Evolutionary conservation across 306 rosid species (phyloP).

Genomic region (Cicer chorassanicum): DNA sequence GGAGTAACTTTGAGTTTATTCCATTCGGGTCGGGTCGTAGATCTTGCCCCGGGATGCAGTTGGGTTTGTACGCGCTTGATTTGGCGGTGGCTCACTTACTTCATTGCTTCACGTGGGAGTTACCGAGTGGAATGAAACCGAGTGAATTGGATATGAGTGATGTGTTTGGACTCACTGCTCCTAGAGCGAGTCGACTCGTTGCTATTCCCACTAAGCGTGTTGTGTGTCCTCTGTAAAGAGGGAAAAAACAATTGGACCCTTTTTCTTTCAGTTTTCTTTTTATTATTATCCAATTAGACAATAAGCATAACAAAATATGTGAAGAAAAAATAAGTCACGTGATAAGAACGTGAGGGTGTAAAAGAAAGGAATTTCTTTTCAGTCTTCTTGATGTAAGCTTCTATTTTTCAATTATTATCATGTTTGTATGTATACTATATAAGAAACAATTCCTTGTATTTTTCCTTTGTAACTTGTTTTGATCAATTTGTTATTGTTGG

Average conservation of each 20-base stretch:
- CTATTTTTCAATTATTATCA: background rate
- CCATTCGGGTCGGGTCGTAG: conserved; percentile 95
- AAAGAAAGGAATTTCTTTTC: background rate
- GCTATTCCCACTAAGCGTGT: conserved; percentile 76
- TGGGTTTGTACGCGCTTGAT: conserved; percentile 78
- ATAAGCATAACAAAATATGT: background rate
- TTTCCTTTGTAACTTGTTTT: background rate
- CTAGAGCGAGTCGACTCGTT: conserved; percentile 73
- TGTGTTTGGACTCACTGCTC: conserved; percentile 92
- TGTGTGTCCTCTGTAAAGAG: conserved; percentile 47
- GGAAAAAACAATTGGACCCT: background rate
- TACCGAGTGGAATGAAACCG: conserved; percentile 82
- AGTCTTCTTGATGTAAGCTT: conserved; percentile 4
- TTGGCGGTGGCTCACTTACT: conserved; percentile 74
- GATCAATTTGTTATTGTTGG: background rate
- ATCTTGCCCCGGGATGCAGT: conserved; percentile 93
- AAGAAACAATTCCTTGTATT: background rate
- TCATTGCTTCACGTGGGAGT: conserved; percentile 85
- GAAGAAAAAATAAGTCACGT: background rate
- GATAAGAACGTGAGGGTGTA: background rate
- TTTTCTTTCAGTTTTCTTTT: background rate
- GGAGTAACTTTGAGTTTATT: conserved; percentile 80
- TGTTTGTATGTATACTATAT: background rate
- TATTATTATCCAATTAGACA: conserved; percentile 1
- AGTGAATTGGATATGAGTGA: conserved; percentile 80